Base-by-base conservation (phyloP, 2,329 filamentous ascomycete species). In the Colletotrichum tropicale region DNA sequence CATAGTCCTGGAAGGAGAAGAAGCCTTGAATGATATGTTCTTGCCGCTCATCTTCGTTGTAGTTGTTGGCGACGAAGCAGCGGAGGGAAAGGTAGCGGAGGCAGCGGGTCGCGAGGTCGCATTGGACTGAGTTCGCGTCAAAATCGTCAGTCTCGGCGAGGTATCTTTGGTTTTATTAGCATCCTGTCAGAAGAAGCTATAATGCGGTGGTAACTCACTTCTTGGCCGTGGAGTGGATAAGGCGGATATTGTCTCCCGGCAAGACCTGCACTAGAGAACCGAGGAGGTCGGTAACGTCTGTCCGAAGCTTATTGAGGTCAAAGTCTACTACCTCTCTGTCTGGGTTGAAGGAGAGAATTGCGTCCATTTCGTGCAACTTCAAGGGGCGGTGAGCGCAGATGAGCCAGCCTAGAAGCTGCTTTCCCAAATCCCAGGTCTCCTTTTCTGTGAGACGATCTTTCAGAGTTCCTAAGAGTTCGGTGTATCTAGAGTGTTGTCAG, bases 351-450 rank as follows among this genome's bases (percentile, higher is more conserved):
- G 83, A 80, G 10, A 84, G 77, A 9, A 83, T 81, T 8, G 83
- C 83, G 60, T 87, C 81, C 8, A 88, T 81, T 71, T 88, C 86
- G 67, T 86, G 81, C 82, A 82, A 84, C 69, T 84, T 84, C 0
- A 88, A 78, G 0, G 85, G 81, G 0, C 87, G 81, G 62, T 83
- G 84, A 2, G 85, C 83, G 67, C 84, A 84, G 6, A 82, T 82
- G 15, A 88, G 79, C 85, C 84, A 87, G 3, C 83, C 81, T 3
- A 88, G 79, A 18, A 88, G 79, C 16, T 76, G 79, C 71, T 80
- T 80, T 0, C 82, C 80, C 52, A 78, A 70, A 0, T 72, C 34
- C 80, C 81, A 83, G 18, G 80, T 66, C n/a, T 6, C 18, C 5
- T 55, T n/a, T 2, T 52, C 18, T 6, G 6, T 8, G 43, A 76